phyloP scores from a whole-genome alignment of 169 alveolate species.

The Eimeria sp. region DNA sequence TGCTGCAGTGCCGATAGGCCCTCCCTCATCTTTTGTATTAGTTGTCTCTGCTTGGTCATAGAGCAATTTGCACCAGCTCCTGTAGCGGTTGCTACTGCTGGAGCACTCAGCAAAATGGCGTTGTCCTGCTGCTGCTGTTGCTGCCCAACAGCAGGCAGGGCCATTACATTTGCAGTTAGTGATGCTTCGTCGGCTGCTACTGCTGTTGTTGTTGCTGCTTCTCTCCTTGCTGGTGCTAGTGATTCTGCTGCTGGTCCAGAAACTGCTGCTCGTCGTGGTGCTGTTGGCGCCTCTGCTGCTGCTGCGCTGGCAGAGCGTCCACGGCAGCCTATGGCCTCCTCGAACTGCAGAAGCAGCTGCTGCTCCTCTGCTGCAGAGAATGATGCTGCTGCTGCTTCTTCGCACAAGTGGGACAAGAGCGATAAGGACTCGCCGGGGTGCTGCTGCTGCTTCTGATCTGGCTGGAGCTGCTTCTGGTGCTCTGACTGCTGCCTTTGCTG shows the following conservation, averaged over 20 bases:
- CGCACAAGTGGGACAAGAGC: constrained; percentile 26
- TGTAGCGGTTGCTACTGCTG: background rate
- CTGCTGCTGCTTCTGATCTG: background rate
- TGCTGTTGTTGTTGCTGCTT: background rate
- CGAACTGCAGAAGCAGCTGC: constrained; percentile 67
- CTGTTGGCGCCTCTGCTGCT: constrained; percentile 33
- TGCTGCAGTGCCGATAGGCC: constrained; percentile 37
- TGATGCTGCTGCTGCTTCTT: constrained; percentile 63
- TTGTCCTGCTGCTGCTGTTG: constrained; percentile 18
- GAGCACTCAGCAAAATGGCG: background rate
- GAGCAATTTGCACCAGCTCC: constrained; percentile 8
- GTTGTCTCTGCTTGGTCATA: background rate
- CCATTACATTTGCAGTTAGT: background rate
- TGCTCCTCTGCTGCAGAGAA: constrained; percentile 70
- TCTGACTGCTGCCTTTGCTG: constrained; percentile 14
- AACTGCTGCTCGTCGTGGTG: background rate
- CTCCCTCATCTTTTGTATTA: constrained; percentile 18
- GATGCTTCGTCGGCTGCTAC: background rate
- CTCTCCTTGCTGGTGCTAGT: background rate
- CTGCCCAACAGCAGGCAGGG: background rate
- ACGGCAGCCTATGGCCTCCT: constrained; percentile 15
- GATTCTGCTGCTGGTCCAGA: background rate
- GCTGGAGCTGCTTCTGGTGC: constrained; percentile 8
- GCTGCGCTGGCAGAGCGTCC: background rate
- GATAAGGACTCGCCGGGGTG: background rate